Evolutionary conservation across 805 yeast species (phyloP), one percentile per base, ranked within the genome.

Genomic region (Blastobotrys terrestris): DNA sequence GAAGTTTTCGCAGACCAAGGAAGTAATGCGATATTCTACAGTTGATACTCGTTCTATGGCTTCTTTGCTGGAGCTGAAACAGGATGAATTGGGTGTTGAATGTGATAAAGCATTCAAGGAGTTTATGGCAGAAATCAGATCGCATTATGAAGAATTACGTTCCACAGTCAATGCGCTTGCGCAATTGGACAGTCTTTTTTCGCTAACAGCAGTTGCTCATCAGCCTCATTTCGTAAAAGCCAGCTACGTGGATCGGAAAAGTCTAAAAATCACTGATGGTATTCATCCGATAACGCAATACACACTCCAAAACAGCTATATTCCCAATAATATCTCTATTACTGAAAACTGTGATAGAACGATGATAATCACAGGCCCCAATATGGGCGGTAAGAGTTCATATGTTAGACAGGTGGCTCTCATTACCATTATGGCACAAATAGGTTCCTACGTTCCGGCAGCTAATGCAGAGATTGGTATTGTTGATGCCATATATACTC

Each of bases 371-470:
- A 87, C 95, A 0, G 96, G 95, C 0, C 94, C 95, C 0, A 87
- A 87, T 59, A 85, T 87, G 90, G 95, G 95, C 7, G 95, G 95
- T 2, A 87, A 87, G 64, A 83, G 90, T 4, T 81, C 89, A 0
- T 83, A 81, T 60, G 87, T 85, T 14, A 76, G 87, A 49, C 89
- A 85, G 56, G 75, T 85, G 8, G 95, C 94, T 0, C 66, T 88
- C 13, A 70, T 80, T 8, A 81, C 79, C 8, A 78, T 87, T 6
- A 77, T 87, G 84, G 80, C 85, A 1, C 96, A 87, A 64, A 73
- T 86, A 2, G 96, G 96, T 0, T 77, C 86, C 58, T 86, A 72
- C 63, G 77, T 88, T 2, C 94, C 95, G 1, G 89, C 92, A 16
- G 70, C 73, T 2, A 57, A 62, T 1, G 87, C 87, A 1, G 67